Evolutionary conservation across 306 rosid genomes (phyloP).

Genomic region (Acacia crassicarpa): DNA sequence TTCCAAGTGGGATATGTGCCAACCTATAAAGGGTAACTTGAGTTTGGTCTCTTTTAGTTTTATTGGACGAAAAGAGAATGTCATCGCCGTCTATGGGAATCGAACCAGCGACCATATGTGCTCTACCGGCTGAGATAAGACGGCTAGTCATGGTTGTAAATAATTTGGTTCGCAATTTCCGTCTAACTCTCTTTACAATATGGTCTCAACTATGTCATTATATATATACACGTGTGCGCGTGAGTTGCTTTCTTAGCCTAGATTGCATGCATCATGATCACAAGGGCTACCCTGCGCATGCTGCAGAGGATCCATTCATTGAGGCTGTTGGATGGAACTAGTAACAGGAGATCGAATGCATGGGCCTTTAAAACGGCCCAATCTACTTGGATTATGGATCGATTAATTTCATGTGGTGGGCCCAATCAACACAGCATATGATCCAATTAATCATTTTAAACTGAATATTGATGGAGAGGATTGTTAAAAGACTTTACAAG

Average conservation of each 20-base stretch:
- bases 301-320: too few species aligned
- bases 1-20: not conserved
- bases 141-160: not conserved
- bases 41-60: not conserved
- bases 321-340: too few species aligned
- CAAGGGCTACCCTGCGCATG: too few species aligned
- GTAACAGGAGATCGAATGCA: not conserved
- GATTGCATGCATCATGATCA: too few species aligned
- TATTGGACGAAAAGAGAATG: not conserved
- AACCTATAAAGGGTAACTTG: not conserved
- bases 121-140: slow-evolving; percentile 1
- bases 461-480: too few species aligned
- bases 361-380: not conserved
- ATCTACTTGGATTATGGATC: not conserved
- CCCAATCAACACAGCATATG: not conserved
- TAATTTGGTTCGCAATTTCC: too few species aligned
- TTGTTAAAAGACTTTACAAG: too few species aligned
- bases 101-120: slow-evolving; percentile 6
- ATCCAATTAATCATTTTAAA: too few species aligned
- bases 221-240: too few species aligned
- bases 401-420: not conserved
- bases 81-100: not conserved
- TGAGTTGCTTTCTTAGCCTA: too few species aligned
- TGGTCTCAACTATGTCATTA: too few species aligned
- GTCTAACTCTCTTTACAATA: too few species aligned